Evolutionary conservation across 495 filamentous ascomycete species (phyloP), one percentile per base, ranked within the genome.

Genomic region (Aspergillus bertholletiae): DNA sequence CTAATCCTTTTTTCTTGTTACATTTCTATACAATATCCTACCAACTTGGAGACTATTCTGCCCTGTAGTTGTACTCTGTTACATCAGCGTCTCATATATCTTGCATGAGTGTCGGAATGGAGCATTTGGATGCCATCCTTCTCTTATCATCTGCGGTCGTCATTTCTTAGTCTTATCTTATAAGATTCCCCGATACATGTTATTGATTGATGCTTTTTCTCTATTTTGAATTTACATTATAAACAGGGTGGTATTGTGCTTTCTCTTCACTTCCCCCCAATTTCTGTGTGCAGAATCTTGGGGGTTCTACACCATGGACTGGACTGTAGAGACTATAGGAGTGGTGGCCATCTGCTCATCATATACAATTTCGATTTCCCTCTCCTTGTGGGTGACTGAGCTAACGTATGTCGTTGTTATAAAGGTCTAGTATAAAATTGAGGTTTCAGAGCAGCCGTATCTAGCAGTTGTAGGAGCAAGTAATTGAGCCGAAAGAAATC

Each of bases 171-270:
- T 21, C 26, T 37, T 51, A 13, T 24, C 35, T 40, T 47, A 17
- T 34, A 34, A 35, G 30, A 58, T 60, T 64, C 55, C 61, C 57
- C 57, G 53, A 64, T 64, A 60, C 57, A 60, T 49, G 55, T 56
- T 51, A 39, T 22, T 49, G n/a, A n/a, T n/a, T n/a, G n/a, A n/a
- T n/a, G n/a, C n/a, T n/a, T n/a, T n/a, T n/a, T n/a, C n/a, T n/a
- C n/a, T n/a, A n/a, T n/a, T n/a, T n/a, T n/a, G n/a, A n/a, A n/a
- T n/a, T n/a, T n/a, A n/a, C n/a, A n/a, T n/a, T n/a, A n/a, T 54
- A 47, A 7, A 20, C 30, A 17, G 51, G 51, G 54, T 50, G 54
- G 57, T 43, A 53, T 24, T 60, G 44, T 63, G 53, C 51, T 51
- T 45, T 46, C 30, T 46, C 11, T 40, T 48, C 12, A 39, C 17